Evolutionary conservation across 768 basidiomycete species (phyloP).

Genomic region (Pisolithus tinctorius): DNA sequence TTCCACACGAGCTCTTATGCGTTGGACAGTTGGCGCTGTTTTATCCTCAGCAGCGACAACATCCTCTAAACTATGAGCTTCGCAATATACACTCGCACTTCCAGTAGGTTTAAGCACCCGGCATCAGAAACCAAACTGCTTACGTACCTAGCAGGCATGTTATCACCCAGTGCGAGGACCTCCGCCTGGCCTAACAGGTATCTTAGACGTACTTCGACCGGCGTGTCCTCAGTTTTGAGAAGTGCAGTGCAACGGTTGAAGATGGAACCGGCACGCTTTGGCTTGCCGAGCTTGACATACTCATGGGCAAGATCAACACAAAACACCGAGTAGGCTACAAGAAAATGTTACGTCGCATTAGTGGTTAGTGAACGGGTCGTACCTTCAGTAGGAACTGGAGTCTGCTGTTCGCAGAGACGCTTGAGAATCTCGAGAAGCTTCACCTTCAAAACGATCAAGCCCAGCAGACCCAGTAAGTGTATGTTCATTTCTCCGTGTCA

Average conservation of each 20-base stretch:
- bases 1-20: conserved; percentile 53
- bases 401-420: conserved; percentile 47
- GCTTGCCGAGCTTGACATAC: conserved; percentile 72
- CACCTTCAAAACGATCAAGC: conserved; percentile 58
- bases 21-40: conserved; percentile 42
- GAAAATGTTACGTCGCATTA: background rate
- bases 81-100: conserved; percentile 50
- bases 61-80: conserved; percentile 47
- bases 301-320: conserved; percentile 75
- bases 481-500: conserved; percentile 42
- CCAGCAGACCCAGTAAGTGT: conserved; percentile 63
- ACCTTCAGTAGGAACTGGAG: conserved; percentile 43
- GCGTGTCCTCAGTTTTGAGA: conserved; percentile 37
- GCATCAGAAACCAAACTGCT: background rate
- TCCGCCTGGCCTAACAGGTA: conserved; percentile 65
- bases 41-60: conserved; percentile 38
- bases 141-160: conserved; percentile 52
- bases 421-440: conserved; percentile 60
- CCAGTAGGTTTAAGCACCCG: background rate
- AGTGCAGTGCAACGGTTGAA: conserved; percentile 51
- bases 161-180: conserved; percentile 52
- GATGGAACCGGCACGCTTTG: conserved; percentile 55
- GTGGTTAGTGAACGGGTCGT: conserved; percentile 4
- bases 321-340: conserved; percentile 50
- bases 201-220: conserved; percentile 45